phyloP scores from a whole-genome alignment of 1,284 basidiomycete genomes.

The Microbotryum violaceum region DNA sequence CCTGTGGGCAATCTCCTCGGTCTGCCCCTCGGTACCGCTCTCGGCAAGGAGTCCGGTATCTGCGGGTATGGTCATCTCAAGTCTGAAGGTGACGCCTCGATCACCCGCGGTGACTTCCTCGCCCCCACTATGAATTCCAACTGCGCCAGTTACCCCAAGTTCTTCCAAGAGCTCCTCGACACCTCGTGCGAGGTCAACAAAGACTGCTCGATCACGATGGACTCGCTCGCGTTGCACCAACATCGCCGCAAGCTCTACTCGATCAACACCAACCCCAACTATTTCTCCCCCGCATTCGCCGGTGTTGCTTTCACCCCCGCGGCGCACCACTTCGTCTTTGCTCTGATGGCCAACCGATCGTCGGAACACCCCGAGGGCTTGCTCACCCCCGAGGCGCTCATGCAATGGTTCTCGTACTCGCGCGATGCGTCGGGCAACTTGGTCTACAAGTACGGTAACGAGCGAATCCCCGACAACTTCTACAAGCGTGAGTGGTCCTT shows the following conservation, averaged over 20 bases:
- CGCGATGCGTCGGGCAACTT: background rate
- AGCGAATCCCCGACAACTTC: constrained; percentile 3
- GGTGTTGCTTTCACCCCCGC: constrained; percentile 5
- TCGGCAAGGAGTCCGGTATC: constrained; percentile 1
- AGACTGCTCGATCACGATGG: constrained; percentile 3
- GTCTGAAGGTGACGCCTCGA: constrained; percentile 5
- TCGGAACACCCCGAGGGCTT: constrained; percentile 4
- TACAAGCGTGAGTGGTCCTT: background rate
- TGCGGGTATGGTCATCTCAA: constrained; percentile 1
- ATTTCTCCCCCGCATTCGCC: background rate
- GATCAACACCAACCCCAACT: constrained; percentile 3
- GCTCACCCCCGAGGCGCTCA: constrained; percentile 3
- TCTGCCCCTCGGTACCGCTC: background rate
- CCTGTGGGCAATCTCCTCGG: background rate
- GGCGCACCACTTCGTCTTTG: constrained; percentile 8
- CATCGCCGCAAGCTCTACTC: constrained; percentile 3
- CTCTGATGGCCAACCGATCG: constrained; percentile 1
- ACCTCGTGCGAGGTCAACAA: background rate
- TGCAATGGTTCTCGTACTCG: constrained; percentile 1
- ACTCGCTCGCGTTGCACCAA: background rate
- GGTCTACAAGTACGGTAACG: constrained; percentile 1
- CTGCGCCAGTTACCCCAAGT: constrained; percentile 1
- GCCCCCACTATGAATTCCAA: constrained; percentile 1
- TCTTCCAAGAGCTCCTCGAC: constrained; percentile 2
- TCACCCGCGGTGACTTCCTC: constrained; percentile 7